Evolutionary conservation across 805 yeast genomes (phyloP).

Genomic region (Maudiozyma turicensis): DNA sequence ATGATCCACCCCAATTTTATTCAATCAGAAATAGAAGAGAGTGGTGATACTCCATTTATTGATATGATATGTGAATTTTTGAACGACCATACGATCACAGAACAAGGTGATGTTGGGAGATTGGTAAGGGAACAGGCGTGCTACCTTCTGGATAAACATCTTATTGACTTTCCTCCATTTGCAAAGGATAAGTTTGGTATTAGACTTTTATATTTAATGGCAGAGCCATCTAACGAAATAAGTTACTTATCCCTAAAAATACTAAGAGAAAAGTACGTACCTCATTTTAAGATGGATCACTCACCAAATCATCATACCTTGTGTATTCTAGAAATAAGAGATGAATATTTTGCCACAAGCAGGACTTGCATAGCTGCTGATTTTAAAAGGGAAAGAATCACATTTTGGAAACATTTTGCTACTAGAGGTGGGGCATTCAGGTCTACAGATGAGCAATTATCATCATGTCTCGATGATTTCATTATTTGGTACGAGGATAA

Average conservation of each 20-base stretch:
- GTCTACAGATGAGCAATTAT: conserved; percentile 38
- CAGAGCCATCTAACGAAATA: conserved; percentile 49
- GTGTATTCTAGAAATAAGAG: background rate
- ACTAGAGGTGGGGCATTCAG: conserved; percentile 50
- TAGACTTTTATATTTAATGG: conserved; percentile 39
- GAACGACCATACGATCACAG: conserved; percentile 69
- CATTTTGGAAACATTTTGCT: conserved; percentile 41
- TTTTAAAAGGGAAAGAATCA: background rate
- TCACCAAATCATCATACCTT: background rate
- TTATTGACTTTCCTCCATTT: background rate
- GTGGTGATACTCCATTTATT: background rate
- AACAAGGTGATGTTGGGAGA: conserved; percentile 90
- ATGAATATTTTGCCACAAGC: background rate
- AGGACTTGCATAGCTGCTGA: background rate
- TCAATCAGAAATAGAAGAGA: background rate
- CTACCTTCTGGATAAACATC: conserved; percentile 29
- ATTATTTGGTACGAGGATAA: conserved; percentile 21
- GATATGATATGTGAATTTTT: conserved; percentile 30
- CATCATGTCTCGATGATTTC: conserved; percentile 34
- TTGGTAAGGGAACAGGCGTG: conserved; percentile 50
- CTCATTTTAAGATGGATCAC: background rate
- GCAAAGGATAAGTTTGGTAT: background rate
- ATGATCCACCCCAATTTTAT: background rate
- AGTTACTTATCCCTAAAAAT: background rate
- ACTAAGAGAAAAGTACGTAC: background rate